Base-by-base conservation (phyloP, 163 green algal genomes). In the Scenedesmus sp. region DNA sequence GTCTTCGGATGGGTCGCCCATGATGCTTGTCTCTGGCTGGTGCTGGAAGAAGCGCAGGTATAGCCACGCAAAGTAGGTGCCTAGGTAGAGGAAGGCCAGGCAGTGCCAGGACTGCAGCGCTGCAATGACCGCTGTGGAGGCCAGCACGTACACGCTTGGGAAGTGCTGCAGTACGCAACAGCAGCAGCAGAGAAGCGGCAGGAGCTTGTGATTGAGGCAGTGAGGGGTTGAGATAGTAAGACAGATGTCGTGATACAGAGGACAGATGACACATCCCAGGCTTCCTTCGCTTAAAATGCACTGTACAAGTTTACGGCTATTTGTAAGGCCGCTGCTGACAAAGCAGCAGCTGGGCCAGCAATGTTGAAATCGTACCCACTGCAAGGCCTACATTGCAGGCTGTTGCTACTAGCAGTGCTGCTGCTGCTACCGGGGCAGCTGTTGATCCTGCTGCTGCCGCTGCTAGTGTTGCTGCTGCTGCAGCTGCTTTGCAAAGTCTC, bases 21-120 rank as follows among this genome's bases (percentile, higher is more conserved):
- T 59, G 23, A 95, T 83, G 34, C 81, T 91, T 13, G 90, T 93
- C 57, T 94, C 94, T 26, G 96, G 93, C 82, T 98, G 96, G 34
- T 88, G 85, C 89, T 98, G 97, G 82, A 98, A 96, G 93, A 97
- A 99, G 6, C 97, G 95, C 4, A 99, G 94, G 94, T 99, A 99
- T 20, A 98, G 23, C 97, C 97, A 99, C 34, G 94, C 91, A 1
- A 86, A 84, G 93, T 98, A 98, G 1, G 94, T 94, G 46, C 96
- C 97, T 60, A 95, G 52, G 20, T 93, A 74, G 56, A 96, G 70
- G 84, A 95, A 96, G 0, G 92, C 90, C 20, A 96, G 81, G 9
- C 73, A 60, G 7, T 16, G 60, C 62, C 84, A 92, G 0, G 90
- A 60, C 56, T 86, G 9, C 6, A 95, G 57, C 0, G 91, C 73